Percentiles rank a stretch among this genome's conserved stretches.
Conservation (phyloP, 177 flowering plant species). For the Vitis hybrid region DNA sequence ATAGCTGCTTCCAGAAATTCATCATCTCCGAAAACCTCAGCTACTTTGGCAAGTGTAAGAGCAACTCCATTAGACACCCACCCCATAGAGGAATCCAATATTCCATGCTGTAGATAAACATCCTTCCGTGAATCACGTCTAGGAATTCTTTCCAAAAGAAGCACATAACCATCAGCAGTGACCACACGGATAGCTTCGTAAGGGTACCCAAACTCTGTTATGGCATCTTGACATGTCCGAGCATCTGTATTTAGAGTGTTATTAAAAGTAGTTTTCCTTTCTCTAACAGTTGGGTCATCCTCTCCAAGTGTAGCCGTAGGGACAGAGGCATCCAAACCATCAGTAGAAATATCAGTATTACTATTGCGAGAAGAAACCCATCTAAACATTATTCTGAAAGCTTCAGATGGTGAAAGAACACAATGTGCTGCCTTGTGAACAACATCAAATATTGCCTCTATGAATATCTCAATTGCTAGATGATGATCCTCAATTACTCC, state of each 20-base stretch:
- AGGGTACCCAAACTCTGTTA: conserved; percentile 99
- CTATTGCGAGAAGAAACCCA: conserved; percentile 42
- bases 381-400: conserved; percentile 33
- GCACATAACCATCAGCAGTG: conserved; percentile 93
- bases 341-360: conserved; percentile 17
- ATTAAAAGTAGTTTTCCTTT: conserved; percentile 48
- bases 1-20: conserved; percentile 57
- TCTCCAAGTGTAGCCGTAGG: conserved; percentile 69
- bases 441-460: conserved; percentile 78
- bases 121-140: conserved; percentile 88
- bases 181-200: conserved; percentile 92
- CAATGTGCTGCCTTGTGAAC: conserved; percentile 77
- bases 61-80: conserved; percentile 60
- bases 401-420: conserved; percentile 70
- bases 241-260: conserved; percentile 82
- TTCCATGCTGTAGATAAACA: conserved; percentile 89
- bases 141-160: conserved; percentile 93
- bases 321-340: conserved; percentile 31
- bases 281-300: conserved; percentile 62
- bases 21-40: conserved; percentile 56
- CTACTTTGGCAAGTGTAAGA: conserved; percentile 76
- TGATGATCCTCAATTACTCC: conserved; percentile 70
- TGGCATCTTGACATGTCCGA: conserved; percentile 91
- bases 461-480: conserved; percentile 77
- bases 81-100: conserved; percentile 98